Evolutionary conservation across 371 early-diverging fungal genomes (phyloP).

Genomic region (Mortierella sp.): DNA sequence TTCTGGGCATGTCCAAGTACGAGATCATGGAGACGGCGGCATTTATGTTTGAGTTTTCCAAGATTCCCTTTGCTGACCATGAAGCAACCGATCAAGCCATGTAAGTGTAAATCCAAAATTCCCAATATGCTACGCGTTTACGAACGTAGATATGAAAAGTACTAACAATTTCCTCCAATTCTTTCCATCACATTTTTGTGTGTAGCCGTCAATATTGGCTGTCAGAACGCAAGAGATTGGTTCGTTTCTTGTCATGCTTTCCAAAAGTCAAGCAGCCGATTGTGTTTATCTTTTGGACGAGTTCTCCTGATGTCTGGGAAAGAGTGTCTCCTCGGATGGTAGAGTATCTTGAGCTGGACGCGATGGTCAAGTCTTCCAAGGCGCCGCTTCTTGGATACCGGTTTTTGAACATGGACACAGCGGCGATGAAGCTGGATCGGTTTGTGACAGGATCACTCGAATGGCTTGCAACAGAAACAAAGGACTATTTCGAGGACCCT

Average conservation of each 20-base stretch:
- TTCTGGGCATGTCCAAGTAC: constrained; percentile 36
- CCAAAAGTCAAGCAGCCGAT: constrained; percentile 53
- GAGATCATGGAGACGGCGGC: constrained; percentile 44
- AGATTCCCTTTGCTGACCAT: constrained; percentile 25
- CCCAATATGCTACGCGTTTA: not conserved
- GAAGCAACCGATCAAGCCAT: constrained; percentile 33
- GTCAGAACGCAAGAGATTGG: constrained; percentile 30
- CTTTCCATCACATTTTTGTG: not conserved
- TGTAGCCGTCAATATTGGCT: constrained; percentile 41
- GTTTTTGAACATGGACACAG: constrained; percentile 38
- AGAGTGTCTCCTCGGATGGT: constrained; percentile 42
- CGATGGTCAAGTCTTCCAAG: constrained; percentile 29
- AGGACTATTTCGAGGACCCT: constrained; percentile 31
- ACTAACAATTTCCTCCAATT: not conserved
- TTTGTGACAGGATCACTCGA: constrained; percentile 45
- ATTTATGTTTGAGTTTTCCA: constrained; percentile 51
- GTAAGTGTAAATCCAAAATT: constrained; percentile 15
- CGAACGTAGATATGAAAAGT: not conserved
- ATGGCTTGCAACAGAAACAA: constrained; percentile 46
- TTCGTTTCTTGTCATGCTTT: constrained; percentile 46
- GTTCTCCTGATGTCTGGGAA: constrained; percentile 38
- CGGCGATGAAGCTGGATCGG: constrained; percentile 37
- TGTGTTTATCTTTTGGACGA: constrained; percentile 51
- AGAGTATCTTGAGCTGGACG: constrained; percentile 38
- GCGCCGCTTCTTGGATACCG: constrained; percentile 34